Conservation (phyloP, 2,329 filamentous ascomycete genomes). For the Alternaria triticina region DNA sequence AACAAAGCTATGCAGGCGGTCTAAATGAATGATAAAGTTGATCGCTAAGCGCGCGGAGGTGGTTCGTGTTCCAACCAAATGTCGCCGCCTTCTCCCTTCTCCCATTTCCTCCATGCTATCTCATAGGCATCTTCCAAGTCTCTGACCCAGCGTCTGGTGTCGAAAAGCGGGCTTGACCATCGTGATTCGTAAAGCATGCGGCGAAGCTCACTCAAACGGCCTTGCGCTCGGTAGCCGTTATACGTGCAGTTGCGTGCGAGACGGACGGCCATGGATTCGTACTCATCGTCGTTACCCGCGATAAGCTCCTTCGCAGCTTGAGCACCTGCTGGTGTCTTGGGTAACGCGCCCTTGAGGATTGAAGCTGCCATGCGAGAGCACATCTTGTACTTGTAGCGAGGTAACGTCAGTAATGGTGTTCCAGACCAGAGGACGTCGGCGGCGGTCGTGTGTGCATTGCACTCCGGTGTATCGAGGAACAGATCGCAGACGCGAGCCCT, state of each 20-base stretch:
- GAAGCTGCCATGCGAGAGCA: constrained; percentile 97
- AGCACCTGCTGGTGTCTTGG: constrained; percentile 70
- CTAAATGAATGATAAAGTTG: background rate
- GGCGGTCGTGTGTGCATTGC: constrained; percentile 96
- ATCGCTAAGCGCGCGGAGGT: background rate
- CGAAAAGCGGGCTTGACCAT: constrained; percentile 86
- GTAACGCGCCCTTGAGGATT: constrained; percentile 87
- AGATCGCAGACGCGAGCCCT: constrained; percentile 91
- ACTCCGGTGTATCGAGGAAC: constrained; percentile 96
- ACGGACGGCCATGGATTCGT: constrained; percentile 68
- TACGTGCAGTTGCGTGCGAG: constrained; percentile 44
- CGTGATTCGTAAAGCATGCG: constrained; percentile 82
- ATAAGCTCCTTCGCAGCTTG: constrained; percentile 77
- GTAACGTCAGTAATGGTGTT: constrained; percentile 87
- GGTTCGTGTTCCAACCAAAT: constrained; percentile 69
- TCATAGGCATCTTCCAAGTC: constrained; percentile 90
- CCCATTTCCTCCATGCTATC: constrained; percentile 88
- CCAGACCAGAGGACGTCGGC: constrained; percentile 97
- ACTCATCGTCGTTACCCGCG: constrained; percentile 77
- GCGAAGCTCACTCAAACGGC: constrained; percentile 79
- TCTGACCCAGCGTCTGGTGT: constrained; percentile 87
- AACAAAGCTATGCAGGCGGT: background rate
- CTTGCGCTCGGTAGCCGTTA: constrained; percentile 50
- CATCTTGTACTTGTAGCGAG: constrained; percentile 97
- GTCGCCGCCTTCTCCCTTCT: constrained; percentile 84